These are phyloP conservation scores for Boletus sp. DNA, from an alignment of 768 basidiomycete species.

Conservation along the genomic window DNA sequence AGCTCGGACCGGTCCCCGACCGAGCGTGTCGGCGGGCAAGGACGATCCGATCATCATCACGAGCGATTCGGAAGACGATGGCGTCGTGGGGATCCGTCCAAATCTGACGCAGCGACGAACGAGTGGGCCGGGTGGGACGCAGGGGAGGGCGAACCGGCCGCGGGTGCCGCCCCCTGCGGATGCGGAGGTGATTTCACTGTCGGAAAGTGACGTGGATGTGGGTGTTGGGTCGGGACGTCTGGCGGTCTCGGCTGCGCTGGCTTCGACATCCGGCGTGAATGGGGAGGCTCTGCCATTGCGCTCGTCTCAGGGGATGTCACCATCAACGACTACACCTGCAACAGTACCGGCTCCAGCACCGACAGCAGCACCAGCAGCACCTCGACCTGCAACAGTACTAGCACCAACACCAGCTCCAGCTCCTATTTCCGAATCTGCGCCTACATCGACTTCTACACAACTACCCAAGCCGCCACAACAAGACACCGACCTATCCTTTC, in stretches of 20 bases:
- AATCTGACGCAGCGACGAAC: not conserved
- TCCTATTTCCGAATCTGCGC: not conserved
- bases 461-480: not conserved
- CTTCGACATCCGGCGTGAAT: not conserved
- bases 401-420: not conserved
- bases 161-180: slow-evolving; percentile 5
- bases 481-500: not conserved
- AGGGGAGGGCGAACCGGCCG: not conserved
- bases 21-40: not conserved
- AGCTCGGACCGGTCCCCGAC: not conserved
- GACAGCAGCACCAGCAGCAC: not conserved
- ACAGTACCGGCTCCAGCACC: not conserved
- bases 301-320: not conserved
- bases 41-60: slow-evolving; percentile 25
- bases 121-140: not conserved
- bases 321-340: not conserved
- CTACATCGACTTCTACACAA: not conserved
- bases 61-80: slow-evolving; percentile 24
- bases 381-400: not conserved
- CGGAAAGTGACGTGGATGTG: slow-evolving; percentile 26
- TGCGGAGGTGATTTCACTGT: slow-evolving; percentile 30
- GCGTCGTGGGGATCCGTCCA: not conserved
- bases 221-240: not conserved
- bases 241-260: not conserved
- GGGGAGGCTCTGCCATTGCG: not conserved